Base-by-base conservation (phyloP, 371 early-diverging fungal species). In the Mortierella polycephala region DNA sequence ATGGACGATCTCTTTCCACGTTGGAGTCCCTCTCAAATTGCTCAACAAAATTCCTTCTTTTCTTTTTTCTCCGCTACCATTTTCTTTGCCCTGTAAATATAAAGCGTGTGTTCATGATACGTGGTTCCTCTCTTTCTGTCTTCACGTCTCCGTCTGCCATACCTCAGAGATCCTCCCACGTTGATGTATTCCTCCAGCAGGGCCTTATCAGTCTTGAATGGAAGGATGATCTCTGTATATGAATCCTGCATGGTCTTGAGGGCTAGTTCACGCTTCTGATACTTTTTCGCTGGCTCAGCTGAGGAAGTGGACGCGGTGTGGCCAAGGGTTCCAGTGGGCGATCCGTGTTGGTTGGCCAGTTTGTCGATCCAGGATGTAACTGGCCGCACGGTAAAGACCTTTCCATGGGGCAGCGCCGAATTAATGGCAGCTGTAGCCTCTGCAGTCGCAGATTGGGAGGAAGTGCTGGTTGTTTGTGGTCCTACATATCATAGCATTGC, bases 131-230 rank as follows among this genome's bases (percentile, higher is more conserved):
- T 47, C 5, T 12, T 47, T 47, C n/a, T 50, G 51, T 50, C 8
- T 46, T 51, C 18, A 41, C 54, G 20, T 60, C 50, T 44, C 45
- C 12, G 41, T 44, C 53, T 52, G 12, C 44, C n/a, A 11, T 71
- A 79, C 79, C 82, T 75, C 44, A 86, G 64, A 39, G 54, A 65
- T 49, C 95, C 94, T 62, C 89, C 86, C 13, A 86, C 81, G 80
- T 88, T 92, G 66, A 95, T 81, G 77, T 98, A 97, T 50, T 94
- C 90, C 37, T 96, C 95, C 53, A 91, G 74, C 14, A 96, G 83
- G 7, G 82, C 81, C 16, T 92, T 90, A 37, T 94, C 90, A 59
- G 88, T 88, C 62, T 87, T 86, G 81, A 98, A 96, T 0, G 92
- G 94, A 20, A 98, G 82, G 57, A 88, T 87, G n/a, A 89, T 88